Evolutionary conservation across 2,329 filamentous ascomycete species (phyloP).

Genomic region (Camillea tinctor): DNA sequence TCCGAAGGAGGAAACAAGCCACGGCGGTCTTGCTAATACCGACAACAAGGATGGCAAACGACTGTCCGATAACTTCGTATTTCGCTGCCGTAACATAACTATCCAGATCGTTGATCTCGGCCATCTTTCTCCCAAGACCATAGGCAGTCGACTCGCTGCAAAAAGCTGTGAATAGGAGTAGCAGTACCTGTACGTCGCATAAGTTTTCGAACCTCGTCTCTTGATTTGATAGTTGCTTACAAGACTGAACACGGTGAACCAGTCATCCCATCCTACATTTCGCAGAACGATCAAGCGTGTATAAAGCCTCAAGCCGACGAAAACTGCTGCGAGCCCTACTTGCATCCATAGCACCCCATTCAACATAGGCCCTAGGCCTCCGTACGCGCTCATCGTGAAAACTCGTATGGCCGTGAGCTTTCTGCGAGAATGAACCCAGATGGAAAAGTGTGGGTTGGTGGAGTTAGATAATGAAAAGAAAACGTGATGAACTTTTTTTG

Average conservation of each 20-base stretch:
- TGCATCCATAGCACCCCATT: constrained; percentile 14
- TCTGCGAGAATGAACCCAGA: too few relatives aligned
- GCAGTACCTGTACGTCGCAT: too few relatives aligned
- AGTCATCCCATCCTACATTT: constrained; percentile 12
- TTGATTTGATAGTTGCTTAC: constrained; percentile 2
- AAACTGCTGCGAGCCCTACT: constrained; percentile 18
- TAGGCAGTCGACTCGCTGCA: too few relatives aligned
- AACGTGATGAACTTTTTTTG: too few relatives aligned
- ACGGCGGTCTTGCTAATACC: constrained; percentile 15
- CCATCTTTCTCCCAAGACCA: constrained; percentile 9
- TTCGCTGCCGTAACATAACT: constrained; percentile 9
- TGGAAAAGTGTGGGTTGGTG: too few relatives aligned
- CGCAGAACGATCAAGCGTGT: constrained; percentile 28
- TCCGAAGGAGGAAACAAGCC: constrained; percentile 16
- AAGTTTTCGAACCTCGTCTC: neutral
- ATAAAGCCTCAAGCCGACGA: constrained; percentile 37
- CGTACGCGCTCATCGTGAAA: constrained; percentile 8
- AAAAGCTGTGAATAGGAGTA: too few relatives aligned
- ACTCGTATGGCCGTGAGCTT: too few relatives aligned
- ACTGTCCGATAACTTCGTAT: constrained; percentile 12
- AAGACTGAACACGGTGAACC: neutral
- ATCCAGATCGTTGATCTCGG: constrained; percentile 5
- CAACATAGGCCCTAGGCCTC: constrained; percentile 12
- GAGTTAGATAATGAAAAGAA: too few relatives aligned
- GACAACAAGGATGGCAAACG: constrained; percentile 8